phyloP scores from a whole-genome alignment of 352 stramenopile genomes.

The Globisporangium rhizosaccharum region DNA sequence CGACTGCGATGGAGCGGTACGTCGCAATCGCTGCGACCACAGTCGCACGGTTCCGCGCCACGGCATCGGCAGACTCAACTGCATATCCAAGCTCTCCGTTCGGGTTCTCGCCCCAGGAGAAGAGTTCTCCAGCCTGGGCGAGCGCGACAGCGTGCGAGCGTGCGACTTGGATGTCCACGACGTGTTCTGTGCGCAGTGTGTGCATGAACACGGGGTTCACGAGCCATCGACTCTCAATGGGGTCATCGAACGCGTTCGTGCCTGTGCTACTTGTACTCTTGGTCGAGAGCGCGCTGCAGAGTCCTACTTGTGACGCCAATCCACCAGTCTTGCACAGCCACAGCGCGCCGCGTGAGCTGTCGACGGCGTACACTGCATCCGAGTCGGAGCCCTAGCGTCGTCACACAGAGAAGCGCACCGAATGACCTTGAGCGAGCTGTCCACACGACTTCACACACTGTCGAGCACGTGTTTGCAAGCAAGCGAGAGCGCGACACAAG shows the following conservation, averaged over 20 bases:
- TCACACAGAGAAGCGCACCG: neutral
- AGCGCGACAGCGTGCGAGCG: conserved; percentile 67
- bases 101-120: conserved; percentile 94
- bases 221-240: conserved; percentile 62
- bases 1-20: conserved; percentile 49
- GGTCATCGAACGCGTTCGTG: conserved; percentile 27
- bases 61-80: conserved; percentile 33
- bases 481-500: neutral
- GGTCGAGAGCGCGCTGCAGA: conserved; percentile 35
- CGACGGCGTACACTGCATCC: conserved; percentile 68
- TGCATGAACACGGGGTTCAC: conserved; percentile 66
- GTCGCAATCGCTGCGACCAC: conserved; percentile 49
- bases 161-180: conserved; percentile 44
- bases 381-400: conserved; percentile 44
- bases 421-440: neutral
- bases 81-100: conserved; percentile 72
- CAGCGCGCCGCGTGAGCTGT: conserved; percentile 37
- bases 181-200: conserved; percentile 48
- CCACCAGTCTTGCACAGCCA: conserved; percentile 79
- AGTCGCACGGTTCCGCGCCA: conserved; percentile 46
- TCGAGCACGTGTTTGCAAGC: neutral
- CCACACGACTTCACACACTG: neutral
- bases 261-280: conserved; percentile 17
- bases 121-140: conserved; percentile 84
- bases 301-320: conserved; percentile 52